phyloP scores from a whole-genome alignment of 306 rosid species.

The Inga oerstediana region DNA sequence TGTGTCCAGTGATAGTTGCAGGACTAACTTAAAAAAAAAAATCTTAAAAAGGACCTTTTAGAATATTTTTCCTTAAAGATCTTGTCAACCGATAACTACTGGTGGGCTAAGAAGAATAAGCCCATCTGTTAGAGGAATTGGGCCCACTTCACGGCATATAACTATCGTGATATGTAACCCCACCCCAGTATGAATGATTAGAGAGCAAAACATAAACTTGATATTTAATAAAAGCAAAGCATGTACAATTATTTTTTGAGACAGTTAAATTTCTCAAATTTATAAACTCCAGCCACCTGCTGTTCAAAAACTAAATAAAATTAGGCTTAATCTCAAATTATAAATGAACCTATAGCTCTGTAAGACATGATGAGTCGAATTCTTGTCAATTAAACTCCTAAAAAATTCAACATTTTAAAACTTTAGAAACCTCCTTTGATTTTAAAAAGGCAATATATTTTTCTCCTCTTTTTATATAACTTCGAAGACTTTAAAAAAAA shows the following conservation, averaged over 20 bases:
- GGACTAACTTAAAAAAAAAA: neutral
- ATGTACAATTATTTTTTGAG: neutral
- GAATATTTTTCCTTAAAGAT: too few species aligned
- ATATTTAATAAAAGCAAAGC: too few species aligned
- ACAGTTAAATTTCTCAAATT: neutral
- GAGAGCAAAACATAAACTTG: neutral
- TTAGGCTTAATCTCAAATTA: too few species aligned
- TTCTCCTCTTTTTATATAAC: too few species aligned
- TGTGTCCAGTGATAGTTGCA: neutral
- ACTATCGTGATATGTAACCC: neutral
- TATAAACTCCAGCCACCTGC: neutral
- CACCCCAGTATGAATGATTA: neutral
- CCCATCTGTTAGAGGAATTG: neutral
- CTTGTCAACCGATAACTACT: neutral
- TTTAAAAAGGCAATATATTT: too few species aligned
- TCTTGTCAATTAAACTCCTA: too few species aligned
- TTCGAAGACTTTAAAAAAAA: too few species aligned
- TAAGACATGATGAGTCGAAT: too few species aligned
- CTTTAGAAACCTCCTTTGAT: neutral
- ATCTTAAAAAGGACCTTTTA: too few species aligned
- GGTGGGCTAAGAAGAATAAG: neutral
- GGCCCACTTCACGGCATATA: conserved; percentile 14
- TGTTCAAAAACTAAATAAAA: too few species aligned
- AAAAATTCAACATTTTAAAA: neutral
- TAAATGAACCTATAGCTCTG: too few species aligned